A percentile compares a stretch with the other conserved stretches of the same genome.
These are phyloP conservation scores for Lophiostoma macrostomum DNA, from an alignment of 495 filamentous ascomycete genomes.

Conservation along the genomic window DNA sequence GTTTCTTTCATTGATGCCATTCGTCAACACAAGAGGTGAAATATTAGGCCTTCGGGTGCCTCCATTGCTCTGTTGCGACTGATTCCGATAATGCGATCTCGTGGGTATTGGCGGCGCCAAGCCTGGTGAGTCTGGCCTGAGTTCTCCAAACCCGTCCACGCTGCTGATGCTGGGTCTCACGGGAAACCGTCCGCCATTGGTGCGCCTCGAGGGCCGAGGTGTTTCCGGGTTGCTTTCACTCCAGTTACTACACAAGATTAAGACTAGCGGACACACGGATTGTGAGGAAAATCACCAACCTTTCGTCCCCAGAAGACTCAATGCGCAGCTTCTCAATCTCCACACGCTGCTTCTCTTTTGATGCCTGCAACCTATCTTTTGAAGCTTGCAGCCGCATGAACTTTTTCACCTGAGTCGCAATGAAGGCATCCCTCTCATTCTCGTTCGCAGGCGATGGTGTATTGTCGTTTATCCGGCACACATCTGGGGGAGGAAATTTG, in stretches of 20 bases:
- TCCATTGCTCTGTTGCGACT: constrained; percentile 61
- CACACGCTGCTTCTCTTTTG: constrained; percentile 46
- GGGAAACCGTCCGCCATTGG: constrained; percentile 76
- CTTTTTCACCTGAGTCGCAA: constrained; percentile 72
- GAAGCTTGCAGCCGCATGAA: constrained; percentile 61
- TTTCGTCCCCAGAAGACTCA: constrained; percentile 64
- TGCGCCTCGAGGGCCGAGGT: constrained; percentile 70
- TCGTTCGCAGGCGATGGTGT: constrained; percentile 49
- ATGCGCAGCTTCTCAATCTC: constrained; percentile 48
- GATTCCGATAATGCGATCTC: constrained; percentile 73
- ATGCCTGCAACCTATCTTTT: constrained; percentile 49
- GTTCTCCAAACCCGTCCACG: constrained; percentile 37
- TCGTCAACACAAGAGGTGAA: constrained; percentile 64
- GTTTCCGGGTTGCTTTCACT: constrained; percentile 62
- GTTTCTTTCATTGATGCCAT: constrained; percentile 78
- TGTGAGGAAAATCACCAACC: constrained; percentile 44
- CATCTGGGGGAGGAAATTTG: constrained; percentile 61
- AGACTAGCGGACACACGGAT: constrained; percentile 29
- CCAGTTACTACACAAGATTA: constrained; percentile 10
- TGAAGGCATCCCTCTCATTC: constrained; percentile 61
- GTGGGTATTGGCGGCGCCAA: constrained; percentile 64
- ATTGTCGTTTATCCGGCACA: constrained; percentile 50
- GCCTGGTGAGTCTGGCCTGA: constrained; percentile 31
- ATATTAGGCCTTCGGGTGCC: constrained; percentile 59
- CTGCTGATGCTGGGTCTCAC: constrained; percentile 67